Evolutionary conservation across 2,329 filamentous ascomycete species (phyloP).

Genomic region (Corniculantispora saksenae): DNA sequence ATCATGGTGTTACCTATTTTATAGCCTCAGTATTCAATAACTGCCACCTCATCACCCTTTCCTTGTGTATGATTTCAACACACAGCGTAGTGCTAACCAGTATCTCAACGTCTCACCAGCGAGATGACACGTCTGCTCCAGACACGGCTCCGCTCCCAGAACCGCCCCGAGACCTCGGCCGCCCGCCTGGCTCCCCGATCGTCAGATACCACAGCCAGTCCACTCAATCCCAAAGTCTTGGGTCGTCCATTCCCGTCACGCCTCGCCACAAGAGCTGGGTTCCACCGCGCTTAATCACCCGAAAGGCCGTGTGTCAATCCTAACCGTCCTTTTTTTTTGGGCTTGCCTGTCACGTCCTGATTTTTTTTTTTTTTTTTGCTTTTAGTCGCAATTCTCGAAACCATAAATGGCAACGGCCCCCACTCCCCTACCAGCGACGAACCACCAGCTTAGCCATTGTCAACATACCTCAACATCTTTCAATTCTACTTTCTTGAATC

Average conservation of each 20-base stretch:
- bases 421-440: constrained; percentile 24
- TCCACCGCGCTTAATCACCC: constrained; percentile 18
- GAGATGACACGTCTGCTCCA: constrained; percentile 40
- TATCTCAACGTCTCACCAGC: constrained; percentile 30
- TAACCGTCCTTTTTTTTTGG: constrained; percentile 10
- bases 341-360: constrained; percentile 20
- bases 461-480: constrained; percentile 1
- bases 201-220: constrained; percentile 19
- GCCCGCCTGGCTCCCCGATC: constrained; percentile 18
- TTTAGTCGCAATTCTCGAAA: constrained; percentile 27
- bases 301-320: constrained; percentile 17
- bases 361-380: constrained; percentile 24
- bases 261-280: constrained; percentile 14
- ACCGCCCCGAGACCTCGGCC: constrained; percentile 17
- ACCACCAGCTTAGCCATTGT: constrained; percentile 6
- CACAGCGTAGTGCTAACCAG: neutral
- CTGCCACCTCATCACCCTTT: neutral
- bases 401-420: constrained; percentile 37
- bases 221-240: constrained; percentile 25
- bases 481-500: neutral
- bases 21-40: neutral
- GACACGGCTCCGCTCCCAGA: constrained; percentile 14
- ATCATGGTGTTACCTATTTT: neutral
- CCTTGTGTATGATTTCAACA: neutral
- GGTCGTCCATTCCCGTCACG: constrained; percentile 24